Conservation (phyloP, 257 asterid genomes). For the Echium plantagineum region DNA sequence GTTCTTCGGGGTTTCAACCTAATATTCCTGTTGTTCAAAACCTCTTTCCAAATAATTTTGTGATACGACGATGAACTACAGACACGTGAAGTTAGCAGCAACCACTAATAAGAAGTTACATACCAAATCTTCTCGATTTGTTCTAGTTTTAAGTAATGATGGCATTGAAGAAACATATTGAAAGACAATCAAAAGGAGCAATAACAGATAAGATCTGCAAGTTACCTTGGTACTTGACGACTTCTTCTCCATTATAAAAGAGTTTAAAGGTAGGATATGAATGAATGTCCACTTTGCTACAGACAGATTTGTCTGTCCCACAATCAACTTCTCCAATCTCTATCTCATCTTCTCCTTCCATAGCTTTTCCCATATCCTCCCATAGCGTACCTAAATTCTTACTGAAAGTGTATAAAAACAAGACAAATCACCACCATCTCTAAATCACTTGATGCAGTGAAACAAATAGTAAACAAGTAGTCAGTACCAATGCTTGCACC, state of each 20-base stretch:
- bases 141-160: neutral
- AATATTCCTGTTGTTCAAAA: too few species aligned
- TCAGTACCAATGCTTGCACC: constrained; percentile 98
- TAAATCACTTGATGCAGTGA: neutral
- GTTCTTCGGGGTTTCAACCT: too few species aligned
- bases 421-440: constrained; percentile 1
- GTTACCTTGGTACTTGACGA: constrained; percentile 71
- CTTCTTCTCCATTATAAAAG: constrained; percentile 90
- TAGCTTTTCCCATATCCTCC: constrained; percentile 92
- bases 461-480: neutral
- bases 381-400: constrained; percentile 84
- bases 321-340: constrained; percentile 97
- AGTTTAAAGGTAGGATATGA: constrained; percentile 95
- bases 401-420: constrained; percentile 33
- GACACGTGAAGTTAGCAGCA: too few species aligned
- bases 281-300: constrained; percentile 82
- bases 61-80: too few species aligned
- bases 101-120: too few species aligned
- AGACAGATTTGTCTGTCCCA: constrained; percentile 57
- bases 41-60: too few species aligned
- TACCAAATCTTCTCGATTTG: too few species aligned
- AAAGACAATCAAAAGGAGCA: neutral
- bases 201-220: constrained; percentile 2
- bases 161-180: neutral
- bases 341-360: constrained; percentile 94